These are phyloP conservation scores for Onygenales sp. DNA, from an alignment of 2,329 filamentous ascomycete species.

Conservation along the genomic window DNA sequence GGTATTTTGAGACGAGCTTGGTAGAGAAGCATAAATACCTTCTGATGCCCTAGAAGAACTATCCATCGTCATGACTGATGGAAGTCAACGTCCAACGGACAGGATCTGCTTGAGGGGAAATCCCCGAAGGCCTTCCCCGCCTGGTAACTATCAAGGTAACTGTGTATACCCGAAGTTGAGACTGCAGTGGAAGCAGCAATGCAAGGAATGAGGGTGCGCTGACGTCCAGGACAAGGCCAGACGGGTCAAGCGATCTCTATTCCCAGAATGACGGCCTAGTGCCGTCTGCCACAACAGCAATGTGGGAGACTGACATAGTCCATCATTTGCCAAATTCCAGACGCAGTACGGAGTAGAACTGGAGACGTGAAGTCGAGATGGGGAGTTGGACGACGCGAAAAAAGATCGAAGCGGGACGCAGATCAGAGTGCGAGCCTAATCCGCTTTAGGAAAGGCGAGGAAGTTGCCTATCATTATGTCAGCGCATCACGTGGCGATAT, in stretches of 20 bases:
- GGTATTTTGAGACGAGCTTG: conserved; percentile 6
- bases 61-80: conserved; percentile 15
- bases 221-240: background rate
- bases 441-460: background rate
- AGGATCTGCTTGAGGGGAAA: conserved; percentile 8
- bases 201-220: background rate
- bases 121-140: conserved; percentile 1
- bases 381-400: background rate
- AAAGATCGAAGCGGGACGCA: background rate
- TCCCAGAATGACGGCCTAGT: background rate
- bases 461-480: background rate
- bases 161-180: background rate
- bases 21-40: conserved; percentile 30
- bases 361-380: background rate
- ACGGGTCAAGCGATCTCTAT: background rate
- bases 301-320: background rate
- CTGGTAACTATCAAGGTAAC: background rate
- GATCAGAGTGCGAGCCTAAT: background rate
- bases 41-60: conserved; percentile 13
- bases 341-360: too few species aligned
- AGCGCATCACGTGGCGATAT: background rate
- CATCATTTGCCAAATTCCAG: background rate
- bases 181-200: background rate
- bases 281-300: conserved; percentile 11
- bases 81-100: conserved; percentile 1